Evolutionary conservation across 306 rosid species (phyloP).

Genomic region (Lablab purpureus): DNA sequence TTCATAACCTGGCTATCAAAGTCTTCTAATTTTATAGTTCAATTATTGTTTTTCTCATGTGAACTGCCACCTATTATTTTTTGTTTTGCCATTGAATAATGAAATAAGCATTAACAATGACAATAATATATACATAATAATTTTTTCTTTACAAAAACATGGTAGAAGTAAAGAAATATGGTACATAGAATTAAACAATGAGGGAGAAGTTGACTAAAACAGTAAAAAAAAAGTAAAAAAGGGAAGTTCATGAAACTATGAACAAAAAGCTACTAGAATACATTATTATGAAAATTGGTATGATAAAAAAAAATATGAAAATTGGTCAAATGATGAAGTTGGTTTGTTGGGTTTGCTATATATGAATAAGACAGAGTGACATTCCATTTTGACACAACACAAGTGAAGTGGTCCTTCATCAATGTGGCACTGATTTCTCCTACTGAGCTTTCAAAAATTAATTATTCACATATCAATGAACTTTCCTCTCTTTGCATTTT

Average conservation of each 20-base stretch:
- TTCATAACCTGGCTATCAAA: not conserved
- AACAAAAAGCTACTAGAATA: not conserved
- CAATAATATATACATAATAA: not conserved
- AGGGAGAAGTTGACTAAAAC: not conserved
- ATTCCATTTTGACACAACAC: not conserved
- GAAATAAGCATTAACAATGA: not conserved
- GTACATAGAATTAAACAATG: too few species aligned
- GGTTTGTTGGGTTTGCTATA: not conserved
- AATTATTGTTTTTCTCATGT: constrained; percentile 9
- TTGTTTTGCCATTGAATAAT: constrained; percentile 5
- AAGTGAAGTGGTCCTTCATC: not conserved
- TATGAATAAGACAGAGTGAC: not conserved
- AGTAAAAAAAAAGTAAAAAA: not conserved
- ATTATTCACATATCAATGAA: not conserved
- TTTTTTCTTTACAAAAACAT: not conserved
- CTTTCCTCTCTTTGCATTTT: not conserved
- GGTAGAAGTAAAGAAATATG: too few species aligned
- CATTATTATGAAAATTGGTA: not conserved
- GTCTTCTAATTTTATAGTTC: not conserved
- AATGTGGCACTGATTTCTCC: not conserved
- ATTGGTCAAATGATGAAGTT: not conserved
- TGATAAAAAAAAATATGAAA: not conserved
- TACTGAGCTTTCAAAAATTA: not conserved
- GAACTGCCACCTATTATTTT: constrained; percentile 10
- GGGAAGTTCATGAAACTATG: not conserved